These are phyloP conservation scores for Chlorella sp. DNA, from an alignment of 139 green algal genomes.

Conservation along the genomic window DNA sequence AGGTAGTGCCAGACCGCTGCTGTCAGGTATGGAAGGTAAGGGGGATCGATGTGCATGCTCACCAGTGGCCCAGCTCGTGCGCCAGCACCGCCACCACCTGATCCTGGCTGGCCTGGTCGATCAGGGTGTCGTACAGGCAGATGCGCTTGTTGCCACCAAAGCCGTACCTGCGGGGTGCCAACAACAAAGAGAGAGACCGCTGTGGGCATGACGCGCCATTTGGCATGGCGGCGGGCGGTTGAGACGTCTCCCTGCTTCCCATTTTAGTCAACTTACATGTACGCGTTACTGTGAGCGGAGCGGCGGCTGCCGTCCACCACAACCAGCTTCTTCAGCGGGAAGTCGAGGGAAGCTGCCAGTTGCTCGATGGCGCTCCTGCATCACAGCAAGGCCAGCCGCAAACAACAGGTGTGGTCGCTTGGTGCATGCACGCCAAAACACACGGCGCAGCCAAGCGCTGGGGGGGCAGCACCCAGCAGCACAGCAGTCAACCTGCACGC, in stretches of 20 bases:
- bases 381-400: too few species aligned
- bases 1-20: too few species aligned
- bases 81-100: conserved; percentile 91
- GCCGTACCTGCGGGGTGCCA: conserved; percentile 67
- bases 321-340: conserved; percentile 88
- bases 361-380: conserved; percentile 70
- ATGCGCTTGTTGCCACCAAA: conserved; percentile 96
- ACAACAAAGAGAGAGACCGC: too few species aligned
- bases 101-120: conserved; percentile 77
- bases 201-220: too few species aligned
- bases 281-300: conserved; percentile 86
- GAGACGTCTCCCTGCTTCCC: too few species aligned
- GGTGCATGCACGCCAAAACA: too few species aligned
- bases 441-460: too few species aligned
- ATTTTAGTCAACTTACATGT: conserved; percentile 55
- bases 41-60: too few species aligned
- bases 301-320: conserved; percentile 64
- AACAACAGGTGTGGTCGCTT: too few species aligned
- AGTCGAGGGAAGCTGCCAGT: conserved; percentile 73
- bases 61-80: conserved; percentile 78
- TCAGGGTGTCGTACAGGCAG: conserved; percentile 91
- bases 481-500: not conserved
- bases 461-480: too few species aligned
- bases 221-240: too few species aligned
- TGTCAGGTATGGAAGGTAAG: too few species aligned